Evolutionary conservation across 805 yeast species (phyloP).

Genomic region (Candida insectalens): DNA sequence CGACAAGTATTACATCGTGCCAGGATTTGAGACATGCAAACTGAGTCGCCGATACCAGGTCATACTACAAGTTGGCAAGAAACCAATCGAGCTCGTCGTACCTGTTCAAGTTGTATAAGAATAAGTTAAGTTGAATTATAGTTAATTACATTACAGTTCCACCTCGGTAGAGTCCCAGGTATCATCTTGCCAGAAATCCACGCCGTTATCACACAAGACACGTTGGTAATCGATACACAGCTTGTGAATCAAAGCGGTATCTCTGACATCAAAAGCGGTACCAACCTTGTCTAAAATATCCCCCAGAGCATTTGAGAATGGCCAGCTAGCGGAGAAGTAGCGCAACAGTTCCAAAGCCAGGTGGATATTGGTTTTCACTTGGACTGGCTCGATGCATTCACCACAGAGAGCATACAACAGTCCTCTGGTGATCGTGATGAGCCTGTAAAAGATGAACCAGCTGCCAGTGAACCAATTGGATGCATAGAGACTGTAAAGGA

Average conservation of each 20-base stretch:
- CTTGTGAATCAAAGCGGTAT: neutral
- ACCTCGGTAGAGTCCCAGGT: conserved; percentile 13
- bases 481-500: conserved; percentile 35
- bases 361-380: conserved; percentile 35
- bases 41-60: conserved; percentile 8
- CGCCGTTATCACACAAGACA: conserved; percentile 2
- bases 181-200: conserved; percentile 2
- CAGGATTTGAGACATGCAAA: conserved; percentile 11
- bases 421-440: conserved; percentile 37
- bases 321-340: conserved; percentile 38
- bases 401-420: conserved; percentile 37
- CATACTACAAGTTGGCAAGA: conserved; percentile 5
- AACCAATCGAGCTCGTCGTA: conserved; percentile 1
- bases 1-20: conserved; percentile 6
- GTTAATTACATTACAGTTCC: conserved; percentile 17
- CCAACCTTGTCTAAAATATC: conserved; percentile 13
- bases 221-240: conserved; percentile 1
- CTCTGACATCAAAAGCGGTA: conserved; percentile 10
- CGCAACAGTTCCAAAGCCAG: conserved; percentile 35
- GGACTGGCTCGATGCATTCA: conserved; percentile 35
- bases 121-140: too few relatives aligned
- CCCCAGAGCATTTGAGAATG: conserved; percentile 31
- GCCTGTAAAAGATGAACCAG: conserved; percentile 40
- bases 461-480: conserved; percentile 35
- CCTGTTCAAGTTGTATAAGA: neutral